Conservation (phyloP, 2,329 filamentous ascomycete species). For the Fusarium nanum region DNA sequence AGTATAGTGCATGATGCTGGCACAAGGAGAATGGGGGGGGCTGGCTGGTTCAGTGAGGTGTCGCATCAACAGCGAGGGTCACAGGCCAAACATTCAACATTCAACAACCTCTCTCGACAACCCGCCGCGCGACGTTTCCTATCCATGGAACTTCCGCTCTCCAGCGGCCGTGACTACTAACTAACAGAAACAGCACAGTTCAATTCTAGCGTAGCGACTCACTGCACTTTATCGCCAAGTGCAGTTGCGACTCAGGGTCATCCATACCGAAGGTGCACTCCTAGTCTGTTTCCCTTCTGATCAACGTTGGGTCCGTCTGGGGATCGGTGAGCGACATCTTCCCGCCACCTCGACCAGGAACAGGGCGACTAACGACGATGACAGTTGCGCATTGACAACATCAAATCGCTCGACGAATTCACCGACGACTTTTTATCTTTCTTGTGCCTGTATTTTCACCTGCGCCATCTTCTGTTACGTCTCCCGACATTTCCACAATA, state of each 20-base stretch:
- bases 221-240: conserved; percentile 32
- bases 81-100: conserved; percentile 44
- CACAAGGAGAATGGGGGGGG: conserved; percentile 47
- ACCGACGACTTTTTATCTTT: conserved; percentile 23
- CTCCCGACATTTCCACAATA: conserved; percentile 15
- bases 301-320: conserved; percentile 32
- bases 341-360: conserved; percentile 34
- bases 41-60: conserved; percentile 34
- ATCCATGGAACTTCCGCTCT: conserved; percentile 45
- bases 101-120: conserved; percentile 40
- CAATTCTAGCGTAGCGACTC: conserved; percentile 18
- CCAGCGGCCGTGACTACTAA: conserved; percentile 47
- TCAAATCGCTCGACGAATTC: conserved; percentile 12
- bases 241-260: conserved; percentile 23
- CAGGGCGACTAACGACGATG: conserved; percentile 35
- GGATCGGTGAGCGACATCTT: conserved; percentile 44
- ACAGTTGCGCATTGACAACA: conserved; percentile 28
- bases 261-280: conserved; percentile 19
- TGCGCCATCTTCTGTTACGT: conserved; percentile 16
- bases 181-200: conserved; percentile 15
- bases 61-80: conserved; percentile 48
- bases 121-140: conserved; percentile 42
- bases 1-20: conserved; percentile 39
- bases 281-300: conserved; percentile 20
- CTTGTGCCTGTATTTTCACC: conserved; percentile 5